These are phyloP conservation scores for Lophiostoma macrostomum DNA, from an alignment of 495 filamentous ascomycete species.

Conservation along the genomic window DNA sequence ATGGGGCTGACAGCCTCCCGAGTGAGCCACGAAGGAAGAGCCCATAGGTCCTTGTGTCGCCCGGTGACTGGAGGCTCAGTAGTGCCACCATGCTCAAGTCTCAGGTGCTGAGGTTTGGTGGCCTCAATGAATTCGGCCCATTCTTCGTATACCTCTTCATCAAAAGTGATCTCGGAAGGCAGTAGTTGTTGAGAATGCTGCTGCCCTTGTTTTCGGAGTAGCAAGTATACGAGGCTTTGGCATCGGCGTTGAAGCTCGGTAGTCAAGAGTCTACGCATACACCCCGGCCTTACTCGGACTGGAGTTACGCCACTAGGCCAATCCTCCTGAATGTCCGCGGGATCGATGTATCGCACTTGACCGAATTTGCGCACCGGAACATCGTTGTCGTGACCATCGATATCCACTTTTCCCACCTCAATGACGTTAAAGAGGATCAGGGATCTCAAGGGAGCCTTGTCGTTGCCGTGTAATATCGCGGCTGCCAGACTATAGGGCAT, in stretches of 20 bases:
- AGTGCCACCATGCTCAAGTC: conserved; percentile 1
- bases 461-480: conserved; percentile 1
- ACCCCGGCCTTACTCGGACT: not conserved
- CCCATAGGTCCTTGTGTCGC: too few species aligned
- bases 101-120: not conserved
- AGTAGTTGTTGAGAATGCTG: conserved; percentile 2
- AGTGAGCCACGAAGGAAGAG: too few species aligned
- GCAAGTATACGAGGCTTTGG: not conserved
- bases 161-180: not conserved
- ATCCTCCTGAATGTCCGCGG: too few species aligned
- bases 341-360: too few species aligned
- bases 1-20: too few species aligned
- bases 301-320: not conserved
- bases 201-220: conserved; percentile 5
- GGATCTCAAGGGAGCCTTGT: not conserved
- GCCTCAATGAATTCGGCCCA: not conserved
- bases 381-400: not conserved
- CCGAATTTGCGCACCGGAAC: too few species aligned
- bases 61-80: too few species aligned
- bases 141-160: conserved; percentile 8
- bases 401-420: not conserved
- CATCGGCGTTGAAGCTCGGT: not conserved
- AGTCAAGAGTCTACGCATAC: not conserved
- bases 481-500: not conserved
- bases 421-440: not conserved